Evolutionary conservation across 306 rosid genomes (phyloP).

Genomic region (Medicago truncatula): MtrunA17r5.0-ANR NC_053046.1:2731001-2731500

Average conservation of each 20-base stretch:
- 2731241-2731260: slow-evolving; percentile 26
- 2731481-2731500: background rate
- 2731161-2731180: slow-evolving; percentile 94
- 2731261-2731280: slow-evolving; percentile 15
- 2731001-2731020: slow-evolving; percentile 31
- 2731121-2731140: slow-evolving; percentile 82
- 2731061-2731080: slow-evolving; percentile 99
- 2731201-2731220: slow-evolving; percentile 29
- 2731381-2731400: background rate
- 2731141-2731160: slow-evolving; percentile 90
- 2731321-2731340: slow-evolving; percentile 17
- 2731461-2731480: background rate
- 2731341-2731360: slow-evolving; percentile 13
- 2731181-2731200: slow-evolving; percentile 71
- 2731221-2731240: slow-evolving; percentile 22
- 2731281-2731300: slow-evolving; percentile 7
- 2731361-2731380: background rate
- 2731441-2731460: slow-evolving; percentile 10
- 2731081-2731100: slow-evolving; percentile 99
- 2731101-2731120: slow-evolving; percentile 94
- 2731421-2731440: slow-evolving; percentile 30
- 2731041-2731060: slow-evolving; percentile 84
- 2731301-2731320: background rate
- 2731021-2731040: slow-evolving; percentile 34
- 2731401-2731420: background rate